Evolutionary conservation across 2,329 filamentous ascomycete species (phyloP).

Genomic region (Daldinia eschscholtzii): DNA sequence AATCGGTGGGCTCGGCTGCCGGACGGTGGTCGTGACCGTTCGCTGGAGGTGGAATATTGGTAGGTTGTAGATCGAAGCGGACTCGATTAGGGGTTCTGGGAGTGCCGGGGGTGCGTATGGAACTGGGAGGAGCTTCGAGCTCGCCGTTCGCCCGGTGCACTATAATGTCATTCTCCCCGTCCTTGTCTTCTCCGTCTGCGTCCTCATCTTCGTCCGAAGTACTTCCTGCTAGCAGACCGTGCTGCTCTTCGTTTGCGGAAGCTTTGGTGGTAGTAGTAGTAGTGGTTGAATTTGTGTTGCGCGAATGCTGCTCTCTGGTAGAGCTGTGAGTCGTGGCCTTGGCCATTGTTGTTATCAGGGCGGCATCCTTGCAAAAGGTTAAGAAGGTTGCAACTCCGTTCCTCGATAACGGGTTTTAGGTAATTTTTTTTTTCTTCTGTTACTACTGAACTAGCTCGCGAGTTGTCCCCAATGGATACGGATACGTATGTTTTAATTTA

Average conservation of each 20-base stretch:
- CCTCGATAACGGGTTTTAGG: constrained; percentile 27
- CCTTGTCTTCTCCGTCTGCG: constrained; percentile 40
- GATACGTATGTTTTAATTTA: too few species aligned
- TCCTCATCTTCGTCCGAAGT: constrained; percentile 48
- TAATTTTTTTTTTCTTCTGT: neutral
- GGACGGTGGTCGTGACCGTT: constrained; percentile 39
- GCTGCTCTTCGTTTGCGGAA: constrained; percentile 54
- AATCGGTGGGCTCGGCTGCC: constrained; percentile 43
- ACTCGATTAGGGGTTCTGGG: constrained; percentile 75
- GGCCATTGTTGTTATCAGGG: constrained; percentile 58
- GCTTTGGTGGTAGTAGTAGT: constrained; percentile 35
- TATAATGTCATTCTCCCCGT: constrained; percentile 46
- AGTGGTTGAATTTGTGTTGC: constrained; percentile 34
- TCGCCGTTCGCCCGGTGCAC: constrained; percentile 43
- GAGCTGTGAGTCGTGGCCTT: constrained; percentile 56
- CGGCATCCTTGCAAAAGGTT: constrained; percentile 53
- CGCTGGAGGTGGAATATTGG: constrained; percentile 51
- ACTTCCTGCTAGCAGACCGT: constrained; percentile 53
- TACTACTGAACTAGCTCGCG: neutral
- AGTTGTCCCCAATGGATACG: constrained; percentile 17
- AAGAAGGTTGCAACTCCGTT: constrained; percentile 24
- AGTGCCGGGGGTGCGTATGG: constrained; percentile 48
- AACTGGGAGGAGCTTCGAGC: constrained; percentile 35
- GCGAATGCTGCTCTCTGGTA: constrained; percentile 44
- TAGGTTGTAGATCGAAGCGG: constrained; percentile 66